Evolutionary conservation across 2,329 filamentous ascomycete genomes (phyloP).

Genomic region (Exophiala lecanii-corni): DNA sequence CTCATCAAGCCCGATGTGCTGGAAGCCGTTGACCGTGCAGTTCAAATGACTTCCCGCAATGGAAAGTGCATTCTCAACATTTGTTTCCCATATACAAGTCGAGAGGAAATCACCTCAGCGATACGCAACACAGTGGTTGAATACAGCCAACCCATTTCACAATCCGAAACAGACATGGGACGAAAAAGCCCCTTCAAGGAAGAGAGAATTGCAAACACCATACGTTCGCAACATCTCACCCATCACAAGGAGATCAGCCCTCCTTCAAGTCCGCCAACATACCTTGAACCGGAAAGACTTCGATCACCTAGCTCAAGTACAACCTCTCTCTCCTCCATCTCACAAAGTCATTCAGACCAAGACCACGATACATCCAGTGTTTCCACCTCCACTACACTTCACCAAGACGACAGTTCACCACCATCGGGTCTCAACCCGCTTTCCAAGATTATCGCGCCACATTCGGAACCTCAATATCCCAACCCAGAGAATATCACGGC

Average conservation of each 20-base stretch:
- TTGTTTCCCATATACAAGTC: slow-evolving; percentile 94
- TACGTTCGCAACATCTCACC: slow-evolving; percentile 63
- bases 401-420: slow-evolving; percentile 8
- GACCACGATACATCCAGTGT: slow-evolving; percentile 14
- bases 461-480: slow-evolving; percentile 43
- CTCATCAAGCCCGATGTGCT: slow-evolving; percentile 83
- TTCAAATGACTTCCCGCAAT: slow-evolving; percentile 82
- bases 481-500: slow-evolving; percentile 86
- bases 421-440: neutral
- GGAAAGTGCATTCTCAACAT: slow-evolving; percentile 79
- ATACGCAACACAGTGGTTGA: slow-evolving; percentile 84
- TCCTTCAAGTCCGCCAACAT: slow-evolving; percentile 35
- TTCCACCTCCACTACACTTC: slow-evolving; percentile 7
- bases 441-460: neutral
- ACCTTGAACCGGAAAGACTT: slow-evolving; percentile 32
- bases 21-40: slow-evolving; percentile 79
- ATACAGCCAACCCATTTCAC: slow-evolving; percentile 68
- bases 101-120: slow-evolving; percentile 89
- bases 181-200: slow-evolving; percentile 74
- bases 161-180: slow-evolving; percentile 38
- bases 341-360: slow-evolving; percentile 13
- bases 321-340: slow-evolving; percentile 24
- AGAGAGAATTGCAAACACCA: slow-evolving; percentile 79
- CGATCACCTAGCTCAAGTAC: slow-evolving; percentile 23
- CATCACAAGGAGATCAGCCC: slow-evolving; percentile 22